Percentiles rank a stretch among this genome's conserved stretches.
Evolutionary conservation across 352 stramenopile genomes (phyloP).

Genomic region (Pythium phragmitis): DNA sequence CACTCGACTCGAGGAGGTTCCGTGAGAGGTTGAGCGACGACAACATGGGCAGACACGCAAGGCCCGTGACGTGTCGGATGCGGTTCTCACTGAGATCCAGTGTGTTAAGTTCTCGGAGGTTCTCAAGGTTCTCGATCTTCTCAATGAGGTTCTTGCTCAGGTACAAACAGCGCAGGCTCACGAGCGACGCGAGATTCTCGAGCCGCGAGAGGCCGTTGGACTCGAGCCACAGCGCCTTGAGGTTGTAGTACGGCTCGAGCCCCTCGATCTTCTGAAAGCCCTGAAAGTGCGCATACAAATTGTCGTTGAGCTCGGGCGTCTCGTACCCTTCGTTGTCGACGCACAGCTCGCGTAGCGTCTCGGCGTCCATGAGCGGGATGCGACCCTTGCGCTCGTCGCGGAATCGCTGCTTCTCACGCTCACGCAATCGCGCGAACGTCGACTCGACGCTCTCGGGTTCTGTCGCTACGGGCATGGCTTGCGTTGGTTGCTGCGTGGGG

Average conservation of each 20-base stretch:
- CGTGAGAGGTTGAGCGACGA: conserved; percentile 89
- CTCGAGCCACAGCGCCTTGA: conserved; percentile 96
- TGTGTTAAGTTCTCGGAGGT: conserved; percentile 81
- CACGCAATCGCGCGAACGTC: conserved; percentile 54
- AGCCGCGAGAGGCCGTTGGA: conserved; percentile 92
- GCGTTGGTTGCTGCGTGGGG: not conserved
- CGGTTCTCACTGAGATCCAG: conserved; percentile 93
- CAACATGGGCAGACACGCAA: conserved; percentile 75
- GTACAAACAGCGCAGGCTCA: conserved; percentile 90
- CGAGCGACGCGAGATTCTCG: conserved; percentile 71
- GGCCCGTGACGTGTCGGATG: conserved; percentile 78
- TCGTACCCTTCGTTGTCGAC: conserved; percentile 93
- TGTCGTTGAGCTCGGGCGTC: conserved; percentile 94
- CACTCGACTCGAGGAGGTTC: conserved; percentile 80
- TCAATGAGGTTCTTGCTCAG: conserved; percentile 93
- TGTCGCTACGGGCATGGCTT: conserved; percentile 39
- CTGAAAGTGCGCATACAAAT: conserved; percentile 93
- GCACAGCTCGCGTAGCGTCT: conserved; percentile 81
- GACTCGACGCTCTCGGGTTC: conserved; percentile 30
- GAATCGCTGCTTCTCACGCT: conserved; percentile 72
- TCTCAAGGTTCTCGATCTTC: conserved; percentile 67
- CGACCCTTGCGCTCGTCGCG: conserved; percentile 58
- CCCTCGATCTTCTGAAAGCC: conserved; percentile 94
- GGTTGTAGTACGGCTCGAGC: conserved; percentile 90
- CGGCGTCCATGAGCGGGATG: conserved; percentile 87